Conservation (phyloP, 2,329 filamentous ascomycete species). For the Coniochaeta sp. region DNA sequence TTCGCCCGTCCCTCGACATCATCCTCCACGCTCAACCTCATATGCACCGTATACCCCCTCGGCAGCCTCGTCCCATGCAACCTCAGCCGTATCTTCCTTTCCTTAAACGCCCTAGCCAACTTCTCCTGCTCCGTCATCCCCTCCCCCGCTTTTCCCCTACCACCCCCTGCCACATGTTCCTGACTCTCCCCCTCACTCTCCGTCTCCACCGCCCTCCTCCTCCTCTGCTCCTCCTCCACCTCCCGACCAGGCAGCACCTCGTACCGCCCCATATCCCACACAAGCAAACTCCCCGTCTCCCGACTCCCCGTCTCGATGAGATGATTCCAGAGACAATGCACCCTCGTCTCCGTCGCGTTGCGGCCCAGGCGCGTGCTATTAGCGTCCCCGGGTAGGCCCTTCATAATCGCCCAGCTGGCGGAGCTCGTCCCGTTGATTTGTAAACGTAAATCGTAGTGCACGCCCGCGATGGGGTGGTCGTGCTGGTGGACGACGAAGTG, state of each 20-base stretch:
- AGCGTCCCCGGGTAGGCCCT: slow-evolving; percentile 51
- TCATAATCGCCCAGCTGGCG: slow-evolving; percentile 59
- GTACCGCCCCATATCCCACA: slow-evolving; percentile 58
- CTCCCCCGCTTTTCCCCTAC: background rate
- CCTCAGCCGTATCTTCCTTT: slow-evolving; percentile 48
- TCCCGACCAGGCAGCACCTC: slow-evolving; percentile 37
- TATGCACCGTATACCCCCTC: slow-evolving; percentile 29
- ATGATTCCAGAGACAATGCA: slow-evolving; percentile 58
- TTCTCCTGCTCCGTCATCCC: slow-evolving; percentile 34
- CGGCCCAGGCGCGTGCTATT: slow-evolving; percentile 47
- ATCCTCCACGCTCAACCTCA: slow-evolving; percentile 3
- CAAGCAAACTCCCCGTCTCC: slow-evolving; percentile 49
- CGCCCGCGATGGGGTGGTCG: slow-evolving; percentile 62
- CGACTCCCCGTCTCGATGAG: slow-evolving; percentile 50
- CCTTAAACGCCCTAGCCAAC: slow-evolving; percentile 43
- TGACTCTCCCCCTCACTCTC: slow-evolving; percentile 13
- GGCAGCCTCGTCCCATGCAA: slow-evolving; percentile 49
- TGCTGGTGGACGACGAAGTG: slow-evolving; percentile 70
- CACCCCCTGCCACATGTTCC: background rate
- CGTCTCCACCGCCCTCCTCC: slow-evolving; percentile 20
- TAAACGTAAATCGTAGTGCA: slow-evolving; percentile 62
- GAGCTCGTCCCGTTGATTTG: slow-evolving; percentile 64
- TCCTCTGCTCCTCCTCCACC: slow-evolving; percentile 5
- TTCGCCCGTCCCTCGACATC: slow-evolving; percentile 8
- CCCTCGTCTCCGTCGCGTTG: slow-evolving; percentile 55